A percentile compares a stretch with the other conserved stretches of the same genome.
Conservation (phyloP, 2,329 filamentous ascomycete genomes). For the Aschersonia sp. region DNA sequence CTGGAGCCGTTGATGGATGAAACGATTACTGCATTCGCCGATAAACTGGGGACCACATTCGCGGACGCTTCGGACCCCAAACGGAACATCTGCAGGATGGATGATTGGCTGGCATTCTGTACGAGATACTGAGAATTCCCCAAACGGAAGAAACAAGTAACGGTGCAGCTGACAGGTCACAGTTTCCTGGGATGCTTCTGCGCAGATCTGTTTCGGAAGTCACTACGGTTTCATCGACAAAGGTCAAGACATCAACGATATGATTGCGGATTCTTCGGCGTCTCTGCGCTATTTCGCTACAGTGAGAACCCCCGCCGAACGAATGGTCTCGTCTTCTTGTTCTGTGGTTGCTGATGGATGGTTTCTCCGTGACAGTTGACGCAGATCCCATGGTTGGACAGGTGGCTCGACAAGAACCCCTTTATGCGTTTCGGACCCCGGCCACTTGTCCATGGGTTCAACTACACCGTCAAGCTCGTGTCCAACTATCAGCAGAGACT, state of each 20-base stretch:
- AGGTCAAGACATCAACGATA: slow-evolving; percentile 20
- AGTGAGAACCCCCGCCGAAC: slow-evolving; percentile 1
- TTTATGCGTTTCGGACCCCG: slow-evolving; percentile 10
- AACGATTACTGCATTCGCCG: slow-evolving; percentile 3
- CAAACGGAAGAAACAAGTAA: neutral
- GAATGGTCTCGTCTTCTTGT: neutral
- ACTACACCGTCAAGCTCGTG: slow-evolving; percentile 10
- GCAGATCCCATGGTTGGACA: slow-evolving; percentile 10
- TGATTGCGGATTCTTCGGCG: slow-evolving; percentile 14
- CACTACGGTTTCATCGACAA: slow-evolving; percentile 25
- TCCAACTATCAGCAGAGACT: slow-evolving; percentile 3
- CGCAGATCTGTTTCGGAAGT: slow-evolving; percentile 22
- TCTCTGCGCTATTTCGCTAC: slow-evolving; percentile 17
- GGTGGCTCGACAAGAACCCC: slow-evolving; percentile 15
- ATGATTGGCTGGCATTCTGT: slow-evolving; percentile 8
- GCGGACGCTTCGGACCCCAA: slow-evolving; percentile 1
- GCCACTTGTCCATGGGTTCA: slow-evolving; percentile 6
- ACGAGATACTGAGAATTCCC: neutral
- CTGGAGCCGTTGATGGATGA: slow-evolving; percentile 7
- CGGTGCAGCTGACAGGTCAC: neutral
- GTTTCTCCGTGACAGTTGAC: slow-evolving; percentile 6
- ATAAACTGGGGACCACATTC: slow-evolving; percentile 4
- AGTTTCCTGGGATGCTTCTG: slow-evolving; percentile 26
- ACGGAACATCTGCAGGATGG: slow-evolving; percentile 6
- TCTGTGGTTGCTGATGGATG: no score